Evolutionary conservation across 2,329 filamentous ascomycete genomes (phyloP).

Genomic region (Trichoderma asperellum): DNA sequence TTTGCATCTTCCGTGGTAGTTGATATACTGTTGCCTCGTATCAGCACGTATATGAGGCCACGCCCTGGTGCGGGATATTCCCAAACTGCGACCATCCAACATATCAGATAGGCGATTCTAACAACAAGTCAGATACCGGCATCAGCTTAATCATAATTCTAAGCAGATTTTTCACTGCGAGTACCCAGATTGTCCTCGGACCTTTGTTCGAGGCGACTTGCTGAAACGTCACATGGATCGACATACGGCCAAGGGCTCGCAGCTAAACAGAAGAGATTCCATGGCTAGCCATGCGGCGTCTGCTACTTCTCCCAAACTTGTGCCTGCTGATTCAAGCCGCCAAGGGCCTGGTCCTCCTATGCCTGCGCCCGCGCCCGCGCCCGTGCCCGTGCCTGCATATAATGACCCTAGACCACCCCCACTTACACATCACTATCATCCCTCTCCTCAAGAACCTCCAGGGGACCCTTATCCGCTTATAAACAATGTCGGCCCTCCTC

Average conservation of each 20-base stretch:
- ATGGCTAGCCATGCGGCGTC: constrained; percentile 43
- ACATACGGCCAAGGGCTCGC: constrained; percentile 78
- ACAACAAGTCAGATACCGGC: constrained; percentile 64
- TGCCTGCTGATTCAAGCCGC: constrained; percentile 54
- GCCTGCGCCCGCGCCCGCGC: not conserved
- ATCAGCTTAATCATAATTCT: constrained; percentile 93
- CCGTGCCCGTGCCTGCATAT: not conserved
- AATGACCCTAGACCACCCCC: constrained; percentile 43
- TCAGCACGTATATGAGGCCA: not conserved
- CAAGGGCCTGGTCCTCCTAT: constrained; percentile 40
- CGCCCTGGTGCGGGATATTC: not conserved
- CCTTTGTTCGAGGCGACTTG: constrained; percentile 91
- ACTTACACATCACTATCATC: constrained; percentile 52
- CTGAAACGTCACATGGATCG: constrained; percentile 83
- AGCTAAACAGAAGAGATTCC: constrained; percentile 73
- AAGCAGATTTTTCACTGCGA: constrained; percentile 96
- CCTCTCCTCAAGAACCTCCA: constrained; percentile 50
- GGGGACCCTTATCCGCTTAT: constrained; percentile 54
- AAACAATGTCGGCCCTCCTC: constrained; percentile 47
- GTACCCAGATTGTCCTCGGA: constrained; percentile 85
- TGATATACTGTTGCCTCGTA: not conserved
- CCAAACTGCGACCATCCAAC: not conserved
- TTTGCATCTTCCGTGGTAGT: not conserved
- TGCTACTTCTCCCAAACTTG: constrained; percentile 37
- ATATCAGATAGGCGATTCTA: constrained; percentile 8